Base-by-base conservation (phyloP, 176 grass and related monocot species). In the Phoenix roebelenii region DNA sequence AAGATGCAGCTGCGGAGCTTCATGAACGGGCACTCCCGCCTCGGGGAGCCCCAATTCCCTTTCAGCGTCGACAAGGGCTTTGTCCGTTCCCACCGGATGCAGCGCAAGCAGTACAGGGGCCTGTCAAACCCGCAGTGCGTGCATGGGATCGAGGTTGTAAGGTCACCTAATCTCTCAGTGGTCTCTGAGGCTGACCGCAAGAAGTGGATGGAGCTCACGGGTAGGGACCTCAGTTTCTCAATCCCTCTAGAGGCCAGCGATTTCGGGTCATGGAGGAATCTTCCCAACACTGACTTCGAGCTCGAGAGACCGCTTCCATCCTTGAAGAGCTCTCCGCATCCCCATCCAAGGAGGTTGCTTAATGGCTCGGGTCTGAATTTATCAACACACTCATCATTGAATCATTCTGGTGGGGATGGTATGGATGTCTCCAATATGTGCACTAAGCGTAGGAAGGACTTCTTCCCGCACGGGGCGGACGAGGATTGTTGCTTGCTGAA, bases 1-100 rank as follows among this genome's bases (percentile, higher is more conserved):
- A 95, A 95, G 82, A 95, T 95, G 90, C 90, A 95, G 66, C 78
- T 95, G 22, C 73, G 90, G 67, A 95, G 90, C 71, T 95, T 85
- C 79, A 95, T 95, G 86, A 95, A 95, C 15, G 90, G 90, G 35
- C 90, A 95, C 66, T 95, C 90, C 0, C 85, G 90, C 63, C 85
- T 89, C 28, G 86, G 90, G 18, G 90, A 89, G 64, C 90, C 90
- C 0, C 90, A 86, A 61, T 95, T 95, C 35, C 90, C 90, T 1
- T 95, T 95, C 65, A 89, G 90, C 18, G 74, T 62, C 0, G 90
- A 95, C 5, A 95, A 95, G 74, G 90, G 90, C 50, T 95, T 95
- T 71, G 77, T 82, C 16, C 79, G 85, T 58, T 95, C 90, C 3
- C 90, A 95, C 70, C 66, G 90, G 32, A 95, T 95, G 90, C 90